These are phyloP conservation scores for Cladosporium colombiae DNA, from an alignment of 2,329 filamentous ascomycete genomes.

Conservation along the genomic window DNA sequence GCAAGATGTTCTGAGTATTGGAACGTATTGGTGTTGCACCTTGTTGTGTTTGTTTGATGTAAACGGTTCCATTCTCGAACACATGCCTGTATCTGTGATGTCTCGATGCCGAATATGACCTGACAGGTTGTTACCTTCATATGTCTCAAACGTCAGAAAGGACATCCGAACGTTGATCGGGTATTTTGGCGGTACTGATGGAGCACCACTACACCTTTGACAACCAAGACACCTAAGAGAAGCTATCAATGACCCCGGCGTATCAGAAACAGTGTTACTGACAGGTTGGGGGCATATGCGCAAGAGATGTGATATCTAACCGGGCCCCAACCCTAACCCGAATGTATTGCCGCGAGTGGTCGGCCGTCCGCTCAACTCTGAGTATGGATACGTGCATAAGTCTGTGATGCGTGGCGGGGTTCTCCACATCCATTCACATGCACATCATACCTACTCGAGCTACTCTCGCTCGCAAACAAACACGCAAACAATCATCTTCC, in stretches of 20 bases:
- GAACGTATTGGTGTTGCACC: not conserved
- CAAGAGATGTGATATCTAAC: not conserved
- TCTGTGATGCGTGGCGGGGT: not conserved
- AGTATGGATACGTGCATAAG: not conserved
- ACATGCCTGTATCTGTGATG: not conserved
- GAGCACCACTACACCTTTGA: not conserved
- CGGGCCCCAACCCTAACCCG: not conserved
- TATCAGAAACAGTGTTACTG: not conserved
- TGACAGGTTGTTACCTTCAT: not conserved
- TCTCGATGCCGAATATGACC: not conserved
- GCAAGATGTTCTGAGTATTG: not conserved
- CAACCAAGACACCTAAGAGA: not conserved
- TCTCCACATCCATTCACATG: constrained; percentile 3
- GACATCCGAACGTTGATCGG: not conserved
- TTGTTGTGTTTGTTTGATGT: not conserved
- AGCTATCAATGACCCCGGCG: not conserved
- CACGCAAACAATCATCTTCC: not conserved
- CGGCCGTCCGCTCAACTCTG: not conserved
- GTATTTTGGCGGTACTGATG: not conserved
- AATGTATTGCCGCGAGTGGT: too few species aligned
- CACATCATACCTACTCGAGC: not conserved
- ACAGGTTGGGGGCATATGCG: not conserved
- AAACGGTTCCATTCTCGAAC: not conserved
- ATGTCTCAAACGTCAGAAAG: not conserved
- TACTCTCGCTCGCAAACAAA: not conserved